Percentiles rank a stretch among this genome's conserved stretches.
Evolutionary conservation across 108 stramenopile species (phyloP).

Genomic region (Skeletonema potamos): DNA sequence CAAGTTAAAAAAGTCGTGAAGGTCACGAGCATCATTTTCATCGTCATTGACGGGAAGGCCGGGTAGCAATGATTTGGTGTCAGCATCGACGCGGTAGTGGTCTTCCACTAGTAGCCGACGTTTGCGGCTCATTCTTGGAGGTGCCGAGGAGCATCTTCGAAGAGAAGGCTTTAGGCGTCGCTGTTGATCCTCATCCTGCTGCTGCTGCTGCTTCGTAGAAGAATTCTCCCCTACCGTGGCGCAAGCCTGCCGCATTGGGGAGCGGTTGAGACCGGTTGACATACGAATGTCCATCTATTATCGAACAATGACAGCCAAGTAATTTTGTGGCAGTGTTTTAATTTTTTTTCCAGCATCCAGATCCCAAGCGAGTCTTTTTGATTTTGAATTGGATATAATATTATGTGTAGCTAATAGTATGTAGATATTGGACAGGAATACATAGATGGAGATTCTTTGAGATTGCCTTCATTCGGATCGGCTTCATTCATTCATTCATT

Average conservation of each 20-base stretch:
- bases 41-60: conserved; percentile 73
- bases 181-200: background rate
- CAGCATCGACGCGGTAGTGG: conserved; percentile 67
- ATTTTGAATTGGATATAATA: too few relatives aligned
- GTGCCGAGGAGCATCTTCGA: conserved; percentile 29
- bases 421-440: too few relatives aligned
- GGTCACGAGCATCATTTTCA: conserved; percentile 63
- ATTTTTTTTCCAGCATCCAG: too few relatives aligned
- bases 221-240: background rate
- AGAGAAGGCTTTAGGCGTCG: background rate
- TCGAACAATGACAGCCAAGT: too few relatives aligned
- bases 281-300: background rate
- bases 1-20: conserved; percentile 88
- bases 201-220: background rate
- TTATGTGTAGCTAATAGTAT: too few relatives aligned
- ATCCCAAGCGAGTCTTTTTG: too few relatives aligned
- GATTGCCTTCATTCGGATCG: too few relatives aligned
- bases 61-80: conserved; percentile 58
- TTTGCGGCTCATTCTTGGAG: conserved; percentile 20
- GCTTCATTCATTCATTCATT: too few relatives aligned
- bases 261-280: background rate
- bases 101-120: conserved; percentile 55
- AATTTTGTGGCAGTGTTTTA: too few relatives aligned
- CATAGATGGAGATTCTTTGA: too few relatives aligned
- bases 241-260: background rate